Evolutionary conservation across 2,329 filamentous ascomycete species (phyloP).

Genomic region (Ophiostoma australiae): DNA sequence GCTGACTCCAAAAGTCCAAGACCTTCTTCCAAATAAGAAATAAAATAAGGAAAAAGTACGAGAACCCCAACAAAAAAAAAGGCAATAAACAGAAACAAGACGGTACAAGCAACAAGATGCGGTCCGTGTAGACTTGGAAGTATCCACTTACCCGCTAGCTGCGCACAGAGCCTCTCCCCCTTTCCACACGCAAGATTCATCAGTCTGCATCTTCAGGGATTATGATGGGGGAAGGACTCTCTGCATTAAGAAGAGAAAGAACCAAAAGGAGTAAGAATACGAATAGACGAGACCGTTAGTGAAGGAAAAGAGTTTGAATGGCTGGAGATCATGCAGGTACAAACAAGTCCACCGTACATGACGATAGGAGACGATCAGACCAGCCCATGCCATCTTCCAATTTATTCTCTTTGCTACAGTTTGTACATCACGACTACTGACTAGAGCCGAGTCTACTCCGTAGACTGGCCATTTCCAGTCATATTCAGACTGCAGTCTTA

Average conservation of each 20-base stretch:
- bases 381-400: neutral
- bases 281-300: neutral
- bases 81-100: neutral
- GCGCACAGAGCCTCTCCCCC: conserved; percentile 14
- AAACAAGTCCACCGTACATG: neutral
- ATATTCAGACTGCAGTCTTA: neutral
- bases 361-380: neutral
- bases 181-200: neutral
- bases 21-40: neutral
- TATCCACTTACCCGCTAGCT: conserved; percentile 8
- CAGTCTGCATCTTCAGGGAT: neutral
- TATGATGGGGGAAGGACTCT: neutral
- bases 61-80: neutral
- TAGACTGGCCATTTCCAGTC: neutral
- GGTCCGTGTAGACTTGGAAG: conserved; percentile 5
- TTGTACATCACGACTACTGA: too few species aligned
- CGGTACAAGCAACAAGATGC: neutral
- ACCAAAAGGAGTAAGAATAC: neutral
- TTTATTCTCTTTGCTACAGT: neutral
- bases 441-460: neutral
- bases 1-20: neutral
- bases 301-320: conserved; percentile 1
- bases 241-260: neutral
- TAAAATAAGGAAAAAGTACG: neutral
- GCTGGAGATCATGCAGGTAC: conserved; percentile 3